Base-by-base conservation (phyloP, 1,139 yeast species). In the Pichia sp. region DNA sequence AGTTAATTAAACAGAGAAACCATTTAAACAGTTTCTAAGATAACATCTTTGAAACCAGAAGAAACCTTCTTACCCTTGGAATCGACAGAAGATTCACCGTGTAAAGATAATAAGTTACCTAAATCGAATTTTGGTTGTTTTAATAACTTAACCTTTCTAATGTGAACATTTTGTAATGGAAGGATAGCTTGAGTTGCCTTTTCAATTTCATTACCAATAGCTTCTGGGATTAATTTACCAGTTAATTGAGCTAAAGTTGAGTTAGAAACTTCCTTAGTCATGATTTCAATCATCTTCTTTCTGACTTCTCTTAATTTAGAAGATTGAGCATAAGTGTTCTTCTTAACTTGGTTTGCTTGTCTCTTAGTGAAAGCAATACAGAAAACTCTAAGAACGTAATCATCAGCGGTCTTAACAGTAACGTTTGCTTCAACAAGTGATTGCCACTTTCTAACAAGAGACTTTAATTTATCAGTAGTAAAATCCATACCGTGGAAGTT, bases 401-500 rank as follows among this genome's bases (percentile, higher is more conserved):
- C 95, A 64, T 85, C 94, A 56, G 91, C 69, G 62, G 95, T 85
- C 83, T 85, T 85, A 64, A 83, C 94, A 59, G 94, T 84, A 60
- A 84, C 91, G 69, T 82, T 80, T 63, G 89, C 87, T 76, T 85
- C 95, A 59, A 85, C 86, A 70, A 85, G 74, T 56, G 93, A 77
- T 74, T 85, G 95, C 94, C 94, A 85, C 72, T 85, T 85, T 78
- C 94, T 83, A 51, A 85, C 94, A 69, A 84, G 77, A 49, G 94
- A 84, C 72, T 89, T 80, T 65, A 84, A 73, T 77, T 84, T 85
- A 76, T 85, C 94, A 55, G 88, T 77, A 63, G 94, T 84, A 78
- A 84, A 83, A 74, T 83, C 88, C 72, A 84, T 71, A 64, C 94
- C 95, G 78, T 85, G 94, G 87, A 85, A 85, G 87, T 85, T 85